A percentile compares a stretch with the other conserved stretches of the same genome.
Conservation (phyloP, 306 rosid genomes). For the Medicago arabica region DNA sequence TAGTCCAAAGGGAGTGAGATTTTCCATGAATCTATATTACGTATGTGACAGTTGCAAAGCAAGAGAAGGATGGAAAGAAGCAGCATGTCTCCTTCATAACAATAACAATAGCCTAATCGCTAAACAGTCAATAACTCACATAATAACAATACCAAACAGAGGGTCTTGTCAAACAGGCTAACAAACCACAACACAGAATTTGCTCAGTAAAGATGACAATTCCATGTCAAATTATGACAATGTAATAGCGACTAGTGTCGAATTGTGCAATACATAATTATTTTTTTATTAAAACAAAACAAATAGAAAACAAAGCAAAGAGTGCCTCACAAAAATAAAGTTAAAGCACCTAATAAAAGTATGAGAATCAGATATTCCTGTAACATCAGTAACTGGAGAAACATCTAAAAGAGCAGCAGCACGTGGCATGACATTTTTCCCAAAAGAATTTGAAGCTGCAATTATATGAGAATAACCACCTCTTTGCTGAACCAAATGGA, state of each 20-base stretch:
- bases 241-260: background rate
- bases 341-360: constrained; percentile 72
- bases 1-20: constrained; percentile 28
- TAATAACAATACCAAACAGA: constrained; percentile 9
- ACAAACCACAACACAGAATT: constrained; percentile 28
- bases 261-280: background rate
- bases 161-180: constrained; percentile 25
- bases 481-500: constrained; percentile 74
- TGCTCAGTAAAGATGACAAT: constrained; percentile 4
- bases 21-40: constrained; percentile 20
- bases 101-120: constrained; percentile 8
- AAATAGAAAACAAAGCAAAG: background rate
- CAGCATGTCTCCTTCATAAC: constrained; percentile 7
- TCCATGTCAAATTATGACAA: constrained; percentile 9
- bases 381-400: constrained; percentile 85
- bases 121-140: constrained; percentile 6
- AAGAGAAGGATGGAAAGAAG: background rate
- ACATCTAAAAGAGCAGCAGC: constrained; percentile 88
- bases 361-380: constrained; percentile 63
- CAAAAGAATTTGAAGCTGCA: constrained; percentile 81
- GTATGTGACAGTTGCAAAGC: background rate
- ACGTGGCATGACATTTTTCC: constrained; percentile 82
- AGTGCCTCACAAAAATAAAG: background rate
- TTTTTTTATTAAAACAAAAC: background rate
- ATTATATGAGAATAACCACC: constrained; percentile 80